Evolutionary conservation across 2,329 filamentous ascomycete species (phyloP).

Genomic region (Pyrenophora tritici-repentis): DNA sequence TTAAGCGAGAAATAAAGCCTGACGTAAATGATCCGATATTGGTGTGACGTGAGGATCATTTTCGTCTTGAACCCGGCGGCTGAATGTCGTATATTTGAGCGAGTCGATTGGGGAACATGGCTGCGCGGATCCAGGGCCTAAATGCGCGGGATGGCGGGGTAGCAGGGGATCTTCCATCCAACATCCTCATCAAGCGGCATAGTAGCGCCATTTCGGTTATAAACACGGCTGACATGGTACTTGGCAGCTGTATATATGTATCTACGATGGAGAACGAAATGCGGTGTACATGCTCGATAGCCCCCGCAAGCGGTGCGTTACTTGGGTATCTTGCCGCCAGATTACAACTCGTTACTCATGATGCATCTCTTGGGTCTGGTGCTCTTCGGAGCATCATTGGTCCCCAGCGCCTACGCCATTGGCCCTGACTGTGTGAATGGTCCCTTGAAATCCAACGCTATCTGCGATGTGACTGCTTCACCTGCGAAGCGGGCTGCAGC

Average conservation of each 20-base stretch:
- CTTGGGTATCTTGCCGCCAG: background rate
- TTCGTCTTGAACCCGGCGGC: slow-evolving; percentile 12
- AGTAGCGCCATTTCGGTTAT: background rate
- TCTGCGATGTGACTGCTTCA: slow-evolving; percentile 54
- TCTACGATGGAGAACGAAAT: background rate
- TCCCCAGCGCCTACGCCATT: slow-evolving; percentile 10
- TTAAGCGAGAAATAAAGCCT: background rate
- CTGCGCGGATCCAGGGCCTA: slow-evolving; percentile 3
- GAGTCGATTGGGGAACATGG: slow-evolving; percentile 5
- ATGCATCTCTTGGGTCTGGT: slow-evolving; percentile 7
- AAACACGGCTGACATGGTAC: background rate
- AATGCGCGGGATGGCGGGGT: slow-evolving; percentile 11
- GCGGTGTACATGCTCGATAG: background rate
- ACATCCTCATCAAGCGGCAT: background rate
- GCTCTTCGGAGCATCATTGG: slow-evolving; percentile 6
- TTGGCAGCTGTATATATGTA: background rate
- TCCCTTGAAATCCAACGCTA: slow-evolving; percentile 53
- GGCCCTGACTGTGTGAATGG: slow-evolving; percentile 57
- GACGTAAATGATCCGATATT: background rate
- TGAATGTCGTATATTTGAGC: slow-evolving; percentile 13
- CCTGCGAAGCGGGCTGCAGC: slow-evolving; percentile 52
- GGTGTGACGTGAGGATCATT: background rate
- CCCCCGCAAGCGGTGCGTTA: background rate
- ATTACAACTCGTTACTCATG: background rate
- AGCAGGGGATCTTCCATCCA: background rate